Percentiles rank a stretch among this genome's conserved stretches.
phyloP scores from a whole-genome alignment of 345 rosid genomes.

The Lenwebbia sp. region DNA sequence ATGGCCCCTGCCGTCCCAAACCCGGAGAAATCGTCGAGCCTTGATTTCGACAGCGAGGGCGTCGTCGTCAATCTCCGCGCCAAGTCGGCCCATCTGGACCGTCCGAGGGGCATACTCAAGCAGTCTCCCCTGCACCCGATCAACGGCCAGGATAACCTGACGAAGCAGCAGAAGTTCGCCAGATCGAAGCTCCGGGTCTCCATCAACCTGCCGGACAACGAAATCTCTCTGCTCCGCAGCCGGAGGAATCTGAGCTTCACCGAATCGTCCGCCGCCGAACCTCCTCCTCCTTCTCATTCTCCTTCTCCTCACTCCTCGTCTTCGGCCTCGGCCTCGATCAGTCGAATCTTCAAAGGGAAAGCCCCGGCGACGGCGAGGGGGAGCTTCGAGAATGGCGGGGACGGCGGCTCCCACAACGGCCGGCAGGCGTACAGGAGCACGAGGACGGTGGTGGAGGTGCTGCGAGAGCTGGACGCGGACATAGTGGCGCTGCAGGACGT shows the following conservation, averaged over 20 bases:
- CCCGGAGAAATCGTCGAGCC: slow-evolving; percentile 15
- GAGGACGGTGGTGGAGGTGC: slow-evolving; percentile 59
- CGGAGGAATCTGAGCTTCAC: slow-evolving; percentile 43
- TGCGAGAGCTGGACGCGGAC: slow-evolving; percentile 77
- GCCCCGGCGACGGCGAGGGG: background rate
- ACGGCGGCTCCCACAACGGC: background rate
- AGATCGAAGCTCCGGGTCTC: slow-evolving; percentile 83
- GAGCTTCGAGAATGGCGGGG: background rate
- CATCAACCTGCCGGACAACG: slow-evolving; percentile 88
- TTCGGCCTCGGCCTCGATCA: background rate
- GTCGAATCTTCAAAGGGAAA: slow-evolving; percentile 5
- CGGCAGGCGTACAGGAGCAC: slow-evolving; percentile 20
- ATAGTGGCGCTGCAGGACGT: slow-evolving; percentile 88
- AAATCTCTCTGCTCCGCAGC: slow-evolving; percentile 55
- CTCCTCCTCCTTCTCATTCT: background rate
- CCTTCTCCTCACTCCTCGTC: background rate
- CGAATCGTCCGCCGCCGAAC: slow-evolving; percentile 11
- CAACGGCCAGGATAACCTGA: slow-evolving; percentile 15
- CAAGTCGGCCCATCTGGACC: slow-evolving; percentile 35
- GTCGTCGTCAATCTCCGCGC: slow-evolving; percentile 15
- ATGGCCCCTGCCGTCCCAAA: slow-evolving; percentile 86
- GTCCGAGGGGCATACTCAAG: slow-evolving; percentile 77
- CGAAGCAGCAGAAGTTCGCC: slow-evolving; percentile 43
- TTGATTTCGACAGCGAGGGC: slow-evolving; percentile 13
- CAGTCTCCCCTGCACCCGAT: slow-evolving; percentile 54